Conservation (phyloP, 2,329 filamentous ascomycete genomes). For the Fonsecaea pedrosoi region DNA sequence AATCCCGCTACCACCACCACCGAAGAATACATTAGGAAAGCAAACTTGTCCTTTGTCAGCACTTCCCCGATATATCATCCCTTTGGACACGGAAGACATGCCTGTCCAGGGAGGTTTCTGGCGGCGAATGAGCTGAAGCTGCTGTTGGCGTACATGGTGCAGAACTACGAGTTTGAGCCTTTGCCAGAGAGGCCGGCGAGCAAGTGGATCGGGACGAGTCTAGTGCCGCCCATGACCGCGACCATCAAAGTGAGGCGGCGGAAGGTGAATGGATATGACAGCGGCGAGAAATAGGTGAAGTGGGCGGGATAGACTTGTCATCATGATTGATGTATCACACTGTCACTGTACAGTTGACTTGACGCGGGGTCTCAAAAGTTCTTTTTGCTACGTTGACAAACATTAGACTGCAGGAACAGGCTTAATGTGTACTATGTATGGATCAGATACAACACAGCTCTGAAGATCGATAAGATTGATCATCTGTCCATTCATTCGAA, state of each 20-base stretch:
- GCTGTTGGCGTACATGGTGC: slow-evolving; percentile 41
- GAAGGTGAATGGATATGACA: not conserved
- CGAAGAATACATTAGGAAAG: slow-evolving; percentile 42
- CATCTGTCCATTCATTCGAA: not conserved
- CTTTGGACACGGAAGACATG: slow-evolving; percentile 65
- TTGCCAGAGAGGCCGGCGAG: slow-evolving; percentile 22
- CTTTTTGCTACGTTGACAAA: not conserved
- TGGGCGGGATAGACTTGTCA: not conserved
- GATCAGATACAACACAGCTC: not conserved
- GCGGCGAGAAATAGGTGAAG: not conserved
- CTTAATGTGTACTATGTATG: slow-evolving; percentile 1
- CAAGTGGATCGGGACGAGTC: slow-evolving; percentile 27
- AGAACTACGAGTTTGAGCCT: slow-evolving; percentile 43
- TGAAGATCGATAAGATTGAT: not conserved
- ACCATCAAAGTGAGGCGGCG: slow-evolving; percentile 32
- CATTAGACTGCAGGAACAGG: not conserved
- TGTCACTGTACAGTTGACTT: not conserved
- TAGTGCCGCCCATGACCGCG: slow-evolving; percentile 32
- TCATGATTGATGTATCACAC: not conserved
- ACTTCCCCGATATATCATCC: slow-evolving; percentile 59
- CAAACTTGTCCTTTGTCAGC: slow-evolving; percentile 60
- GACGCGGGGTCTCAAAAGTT: not conserved
- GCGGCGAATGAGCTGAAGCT: slow-evolving; percentile 43
- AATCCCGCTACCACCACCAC: slow-evolving; percentile 4
- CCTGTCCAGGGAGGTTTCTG: slow-evolving; percentile 46